phyloP scores from a whole-genome alignment of 805 yeast genomes.

The Hanseniaspora mollemarum region DNA sequence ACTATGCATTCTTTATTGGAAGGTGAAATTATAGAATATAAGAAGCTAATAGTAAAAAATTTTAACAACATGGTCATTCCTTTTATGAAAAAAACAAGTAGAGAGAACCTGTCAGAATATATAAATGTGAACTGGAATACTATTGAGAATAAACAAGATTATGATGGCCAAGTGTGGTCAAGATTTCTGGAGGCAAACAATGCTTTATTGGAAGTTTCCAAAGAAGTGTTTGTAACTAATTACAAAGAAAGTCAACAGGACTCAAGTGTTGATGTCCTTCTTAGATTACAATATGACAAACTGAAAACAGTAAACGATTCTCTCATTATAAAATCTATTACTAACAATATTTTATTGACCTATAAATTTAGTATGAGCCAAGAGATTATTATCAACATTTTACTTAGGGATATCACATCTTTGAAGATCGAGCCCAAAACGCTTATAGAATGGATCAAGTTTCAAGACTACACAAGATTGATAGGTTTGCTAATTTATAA shows the following conservation, averaged over 20 bases:
- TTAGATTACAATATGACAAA: constrained; percentile 1
- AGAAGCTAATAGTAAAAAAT: constrained; percentile 3
- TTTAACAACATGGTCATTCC: constrained; percentile 8
- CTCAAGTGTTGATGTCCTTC: neutral
- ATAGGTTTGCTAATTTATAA: constrained; percentile 2
- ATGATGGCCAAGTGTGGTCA: neutral
- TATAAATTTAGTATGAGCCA: neutral
- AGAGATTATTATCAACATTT: neutral
- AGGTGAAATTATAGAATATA: constrained; percentile 14
- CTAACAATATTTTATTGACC: neutral
- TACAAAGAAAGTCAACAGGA: neutral
- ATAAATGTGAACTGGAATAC: neutral
- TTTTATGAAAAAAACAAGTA: neutral
- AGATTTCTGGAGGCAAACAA: neutral
- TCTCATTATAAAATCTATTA: neutral
- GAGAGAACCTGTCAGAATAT: neutral
- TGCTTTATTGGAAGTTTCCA: neutral
- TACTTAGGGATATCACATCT: neutral
- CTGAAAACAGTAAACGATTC: neutral
- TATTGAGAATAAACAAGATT: neutral
- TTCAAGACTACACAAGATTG: neutral
- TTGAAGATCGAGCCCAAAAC: neutral
- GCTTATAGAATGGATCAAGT: neutral
- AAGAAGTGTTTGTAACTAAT: neutral
- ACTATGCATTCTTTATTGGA: constrained; percentile 1